Base-by-base conservation (phyloP, 768 basidiomycete genomes). In the Suillus cothurnatus region DNA sequence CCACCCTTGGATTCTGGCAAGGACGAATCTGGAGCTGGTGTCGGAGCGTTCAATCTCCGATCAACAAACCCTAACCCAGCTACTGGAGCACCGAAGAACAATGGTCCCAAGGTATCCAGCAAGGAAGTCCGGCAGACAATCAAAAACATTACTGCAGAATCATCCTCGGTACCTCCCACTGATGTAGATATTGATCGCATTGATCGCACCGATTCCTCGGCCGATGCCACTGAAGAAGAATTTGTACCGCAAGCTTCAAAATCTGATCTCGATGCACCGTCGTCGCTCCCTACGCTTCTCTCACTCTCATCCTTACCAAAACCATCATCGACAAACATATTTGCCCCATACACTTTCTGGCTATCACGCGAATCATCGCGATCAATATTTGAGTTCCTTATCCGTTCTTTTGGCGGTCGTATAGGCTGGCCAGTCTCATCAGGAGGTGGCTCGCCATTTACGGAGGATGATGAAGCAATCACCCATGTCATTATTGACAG, bases 401-500 rank as follows among this genome's bases (percentile, higher is more conserved):
- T 98, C 50, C 90, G 94, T 23, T 90, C 93, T 17, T 95, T 95
- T 76, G 97, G 96, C 52, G 97, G 96, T 28, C 87, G 88, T 55
- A 88, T 97, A 70, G 94, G 97, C 50, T 97, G 95, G 95, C 88
- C 93, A 45, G 70, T 83, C 39, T 88, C 93, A 5, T 89, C 90
- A 53, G 95, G 94, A 38, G 82, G 85, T 64, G 94, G 94, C 26
- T 95, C 94, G 4, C 90, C 93, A 0, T 82, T 90, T 71, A 83
- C 87, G 38, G 93, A 94, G 77, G 79, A 79, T 58, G 94, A 97
- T 73, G 84, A 88, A 49, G 85, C 85, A 15, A 95, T 99, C 71
- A 99, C 97, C 1, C 97, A 99, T 78, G 89, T 99, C 67, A 88
- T 99, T 71, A 90, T 97, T 71, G 97, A 99, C 75, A 85, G 97